Evolutionary conservation across 441 rosid species (phyloP), one percentile per base, ranked within the genome.

Genomic region (Dalechampia spathulata): DNA sequence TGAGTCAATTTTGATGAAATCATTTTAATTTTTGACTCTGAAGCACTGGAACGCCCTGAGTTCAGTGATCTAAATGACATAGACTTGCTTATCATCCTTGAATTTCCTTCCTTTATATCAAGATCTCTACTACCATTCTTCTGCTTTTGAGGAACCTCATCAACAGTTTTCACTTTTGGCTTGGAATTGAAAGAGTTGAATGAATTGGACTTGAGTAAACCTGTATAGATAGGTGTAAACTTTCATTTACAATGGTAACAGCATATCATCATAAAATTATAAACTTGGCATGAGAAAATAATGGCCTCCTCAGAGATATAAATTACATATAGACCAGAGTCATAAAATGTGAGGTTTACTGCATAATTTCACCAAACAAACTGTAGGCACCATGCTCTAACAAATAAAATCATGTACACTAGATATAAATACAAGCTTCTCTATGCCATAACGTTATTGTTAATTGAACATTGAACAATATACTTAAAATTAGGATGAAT

Each of bases 191-290:
- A 54, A 30, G 73, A 62, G 70, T 64, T 88, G 76, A 85, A 90
- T 20, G 96, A 94, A 62, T 74, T 85, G 62, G 98, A 86, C 76
- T 86, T 94, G 55, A 75, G 59, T 41, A 83, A 77, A 70, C 86
- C 99, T 94, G 75, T 32, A 72, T 28, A 63, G 55, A 58, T 44
- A 23, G 28, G 26, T 5, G 10, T 13, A 36, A 36, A 36, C 39
- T 10, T 5, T n/a, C n/a, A n/a, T n/a, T n/a, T n/a, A n/a, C n/a
- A n/a, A n/a, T n/a, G n/a, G n/a, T n/a, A n/a, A n/a, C n/a, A n/a
- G n/a, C n/a, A n/a, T n/a, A n/a, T n/a, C n/a, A n/a, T n/a, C n/a
- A n/a, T n/a, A n/a, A n/a, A n/a, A n/a, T n/a, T n/a, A n/a, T n/a
- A n/a, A n/a, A n/a, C n/a, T n/a, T n/a, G n/a, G n/a, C n/a, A n/a